Evolutionary conservation across 345 rosid species (phyloP), one percentile per base, ranked within the genome.

Genomic region (Limnanthes douglasii): DNA sequence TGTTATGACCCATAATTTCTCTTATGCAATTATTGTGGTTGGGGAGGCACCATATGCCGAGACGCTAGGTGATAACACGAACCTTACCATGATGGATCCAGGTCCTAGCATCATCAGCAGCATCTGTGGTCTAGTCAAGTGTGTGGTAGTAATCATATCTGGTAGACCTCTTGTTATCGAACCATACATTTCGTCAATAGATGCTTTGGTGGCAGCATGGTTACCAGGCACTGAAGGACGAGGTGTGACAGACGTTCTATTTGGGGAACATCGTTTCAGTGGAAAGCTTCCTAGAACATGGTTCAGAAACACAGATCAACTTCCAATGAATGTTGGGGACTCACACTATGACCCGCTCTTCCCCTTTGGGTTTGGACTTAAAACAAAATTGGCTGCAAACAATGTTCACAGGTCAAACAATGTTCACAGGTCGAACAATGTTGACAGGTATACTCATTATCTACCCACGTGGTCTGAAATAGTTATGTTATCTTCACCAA

Each of bases 201-300:
- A 72, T 41, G 93, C 92, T 5, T 53, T 84, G 40, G 79, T 84
- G 34, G 94, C 92, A 26, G 95, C 94, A 2, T 84, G 94, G 94
- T 69, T 90, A 44, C 98, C 94, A 0, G 95, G 98, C 57, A 76
- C 75, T 3, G 98, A 90, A 77, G 98, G 98, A 28, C 77, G 70
- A 51, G 98, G 95, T 12, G 62, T 90, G 29, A 62, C 84, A 19
- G 98, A 79, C 63, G 79, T 50, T 33, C 69, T 84, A 20, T 90
- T 72, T 39, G 98, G 98, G 11, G 92, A 90, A 32, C 62, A 68
- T 50, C 86, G 84, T 38, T 90, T 79, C 53, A 72, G 61, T n/a
- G 95, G 95, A 29, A 80, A 63, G 56, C 94, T 90, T 50, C 58
- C 98, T 7, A 63, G 68, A 29, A 84, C 95, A 23, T 84, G 98